These are phyloP conservation scores for Echinosphaeria canescens DNA, from an alignment of 2,329 filamentous ascomycete species.

Conservation along the genomic window DNA sequence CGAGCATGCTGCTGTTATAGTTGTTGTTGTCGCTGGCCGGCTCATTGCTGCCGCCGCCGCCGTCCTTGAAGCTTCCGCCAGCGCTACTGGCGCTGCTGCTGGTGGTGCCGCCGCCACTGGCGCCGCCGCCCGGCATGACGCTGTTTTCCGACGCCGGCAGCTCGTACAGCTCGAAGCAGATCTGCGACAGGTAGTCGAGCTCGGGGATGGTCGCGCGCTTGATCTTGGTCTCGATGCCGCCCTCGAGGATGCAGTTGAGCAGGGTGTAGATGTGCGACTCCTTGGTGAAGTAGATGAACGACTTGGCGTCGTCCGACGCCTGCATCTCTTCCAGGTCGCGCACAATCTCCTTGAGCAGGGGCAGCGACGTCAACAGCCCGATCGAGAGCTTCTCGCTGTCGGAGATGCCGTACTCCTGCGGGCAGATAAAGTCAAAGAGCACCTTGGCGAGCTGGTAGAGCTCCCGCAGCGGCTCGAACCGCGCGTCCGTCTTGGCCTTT, in stretches of 20 bases:
- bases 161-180: constrained; percentile 96
- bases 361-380: constrained; percentile 79
- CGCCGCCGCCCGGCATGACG: too few relatives aligned
- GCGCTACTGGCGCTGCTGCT: too few relatives aligned
- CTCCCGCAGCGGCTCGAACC: constrained; percentile 76
- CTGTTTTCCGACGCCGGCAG: constrained; percentile 4
- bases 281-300: constrained; percentile 98
- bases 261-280: constrained; percentile 98
- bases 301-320: constrained; percentile 81
- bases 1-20: constrained; percentile 84
- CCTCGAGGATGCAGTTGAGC: constrained; percentile 92
- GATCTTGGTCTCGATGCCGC: constrained; percentile 93
- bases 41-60: constrained; percentile 27
- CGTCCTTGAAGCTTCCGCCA: constrained; percentile 1
- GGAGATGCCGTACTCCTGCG: constrained; percentile 93
- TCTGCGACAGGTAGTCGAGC: constrained; percentile 91
- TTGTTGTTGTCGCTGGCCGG: constrained; percentile 86
- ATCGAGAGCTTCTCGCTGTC: constrained; percentile 90
- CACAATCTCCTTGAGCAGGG: constrained; percentile 89
- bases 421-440: constrained; percentile 94
- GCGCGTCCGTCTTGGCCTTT: constrained; percentile 62
- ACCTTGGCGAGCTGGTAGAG: constrained; percentile 88
- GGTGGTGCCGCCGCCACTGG: not conserved
- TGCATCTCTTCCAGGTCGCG: constrained; percentile 95
- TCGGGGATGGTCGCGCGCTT: constrained; percentile 88